A percentile compares a stretch with the other conserved stretches of the same genome.
phyloP scores from a whole-genome alignment of 1,139 yeast genomes.

The Suhomyces yuchorum region DNA sequence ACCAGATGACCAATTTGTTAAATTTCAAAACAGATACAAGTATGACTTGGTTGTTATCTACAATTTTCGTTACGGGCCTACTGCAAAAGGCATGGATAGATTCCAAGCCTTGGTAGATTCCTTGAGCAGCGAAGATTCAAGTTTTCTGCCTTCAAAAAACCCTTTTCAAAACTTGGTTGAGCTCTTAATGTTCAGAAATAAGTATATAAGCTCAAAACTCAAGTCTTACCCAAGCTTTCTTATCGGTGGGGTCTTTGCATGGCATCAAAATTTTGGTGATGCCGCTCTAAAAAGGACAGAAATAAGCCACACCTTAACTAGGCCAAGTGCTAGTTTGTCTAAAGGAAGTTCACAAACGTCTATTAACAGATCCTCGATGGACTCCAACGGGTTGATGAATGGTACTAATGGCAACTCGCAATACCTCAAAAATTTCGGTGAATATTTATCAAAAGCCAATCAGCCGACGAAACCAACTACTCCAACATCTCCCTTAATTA shows the following conservation, averaged over 20 bases:
- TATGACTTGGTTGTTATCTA: slow-evolving; percentile 68
- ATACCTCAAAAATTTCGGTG: slow-evolving; percentile 43
- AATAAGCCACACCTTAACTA: slow-evolving; percentile 18
- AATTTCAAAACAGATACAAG: slow-evolving; percentile 53
- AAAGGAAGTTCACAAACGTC: slow-evolving; percentile 17
- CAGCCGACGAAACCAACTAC: slow-evolving; percentile 14
- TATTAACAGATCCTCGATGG: slow-evolving; percentile 3
- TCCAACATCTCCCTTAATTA: slow-evolving; percentile 19
- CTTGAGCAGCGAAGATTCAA: slow-evolving; percentile 21
- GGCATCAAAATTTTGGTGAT: slow-evolving; percentile 40
- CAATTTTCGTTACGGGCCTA: slow-evolving; percentile 41
- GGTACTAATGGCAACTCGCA: slow-evolving; percentile 19
- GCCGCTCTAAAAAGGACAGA: slow-evolving; percentile 26
- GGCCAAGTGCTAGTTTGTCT: slow-evolving; percentile 29
- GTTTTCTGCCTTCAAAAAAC: slow-evolving; percentile 25
- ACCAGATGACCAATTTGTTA: slow-evolving; percentile 52
- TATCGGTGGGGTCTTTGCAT: slow-evolving; percentile 45
- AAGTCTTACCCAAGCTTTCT: slow-evolving; percentile 39
- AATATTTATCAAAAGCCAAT: slow-evolving; percentile 42
- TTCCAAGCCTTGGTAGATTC: slow-evolving; percentile 27
- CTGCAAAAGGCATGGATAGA: slow-evolving; percentile 26
- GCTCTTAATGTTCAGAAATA: slow-evolving; percentile 45
- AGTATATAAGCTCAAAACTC: slow-evolving; percentile 39
- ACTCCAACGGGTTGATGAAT: not conserved
- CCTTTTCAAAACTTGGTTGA: slow-evolving; percentile 57